Base-by-base conservation (phyloP, 2,329 filamentous ascomycete species). In the Cercospora sesami region DNA sequence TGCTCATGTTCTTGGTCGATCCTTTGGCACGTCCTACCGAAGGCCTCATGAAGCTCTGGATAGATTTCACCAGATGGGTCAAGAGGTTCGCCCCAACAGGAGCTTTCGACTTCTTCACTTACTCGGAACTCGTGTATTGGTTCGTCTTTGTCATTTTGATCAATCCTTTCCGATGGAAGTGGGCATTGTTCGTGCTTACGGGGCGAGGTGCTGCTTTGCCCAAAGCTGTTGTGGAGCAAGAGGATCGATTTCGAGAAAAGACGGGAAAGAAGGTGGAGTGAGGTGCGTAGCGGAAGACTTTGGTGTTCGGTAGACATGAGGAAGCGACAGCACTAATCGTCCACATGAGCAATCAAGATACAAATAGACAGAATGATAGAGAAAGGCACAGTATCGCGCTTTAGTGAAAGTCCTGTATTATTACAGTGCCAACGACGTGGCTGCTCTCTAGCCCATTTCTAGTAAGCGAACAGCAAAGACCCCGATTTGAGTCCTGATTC, bases 151-250 rank as follows among this genome's bases (percentile, higher is more conserved):
- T 90, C 66, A 88, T 94, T 51, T 81, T 85, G 4, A 85, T 95
- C 74, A 96, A 96, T 76, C 93, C 93, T 0, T 96, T 96, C 79
- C 83, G 92, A 8, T 96, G 92, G 92, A 96, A 96, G 82, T 96
- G 92, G 93, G 91, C 90, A 0, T 77, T 89, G 0, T 96, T 96
- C 76, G 91, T 96, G 16, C 89, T 96, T 74, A 90, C 90, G 68
- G 92, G 93, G 0, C 77, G 94, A 31, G 91, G 91, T 0, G 83
- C 86, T 53, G 83, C 82, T 21, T 76, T 95, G 58, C 92, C 92
- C 0, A 83, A 86, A 78, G 83, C 81, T 14, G 82, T 95, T 28
- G 89, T 94, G 0, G 81, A 86, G 71, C 81, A 86, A 16, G 92
- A 96, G 80, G 86, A 90, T 72, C 81, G 77, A 68, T 70, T 91